Conservation (phyloP, 108 stramenopile species). For the Pelagomonas calceolata region DNA sequence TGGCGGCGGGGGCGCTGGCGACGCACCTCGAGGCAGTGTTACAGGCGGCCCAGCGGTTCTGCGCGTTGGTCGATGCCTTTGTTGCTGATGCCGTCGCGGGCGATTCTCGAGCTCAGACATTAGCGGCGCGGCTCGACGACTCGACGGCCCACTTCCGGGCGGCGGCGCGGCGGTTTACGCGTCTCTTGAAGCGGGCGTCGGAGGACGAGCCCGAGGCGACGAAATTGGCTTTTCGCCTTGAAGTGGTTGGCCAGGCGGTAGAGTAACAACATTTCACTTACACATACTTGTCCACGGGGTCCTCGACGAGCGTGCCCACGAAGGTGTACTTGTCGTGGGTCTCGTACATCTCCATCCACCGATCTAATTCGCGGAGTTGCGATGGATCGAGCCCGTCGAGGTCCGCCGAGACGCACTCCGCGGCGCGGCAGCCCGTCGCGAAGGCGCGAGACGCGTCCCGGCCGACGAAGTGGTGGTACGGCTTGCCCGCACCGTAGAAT, state of each 20-base stretch:
- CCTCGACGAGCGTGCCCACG: constrained; percentile 6
- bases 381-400: not conserved
- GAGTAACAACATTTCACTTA: too few species aligned
- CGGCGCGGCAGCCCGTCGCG: not conserved
- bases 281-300: constrained; percentile 5
- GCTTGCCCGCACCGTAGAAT: constrained; percentile 7
- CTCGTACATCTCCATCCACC: constrained; percentile 12
- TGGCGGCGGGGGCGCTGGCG: constrained; percentile 5
- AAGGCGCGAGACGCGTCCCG: constrained; percentile 9
- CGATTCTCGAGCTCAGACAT: too few species aligned
- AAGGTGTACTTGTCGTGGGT: constrained; percentile 9
- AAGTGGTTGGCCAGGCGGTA: too few species aligned
- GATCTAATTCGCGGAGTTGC: not conserved
- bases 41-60: too few species aligned
- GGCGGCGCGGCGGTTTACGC: too few species aligned
- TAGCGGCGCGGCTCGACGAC: too few species aligned
- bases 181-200: too few species aligned
- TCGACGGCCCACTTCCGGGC: too few species aligned
- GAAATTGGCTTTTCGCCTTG: too few species aligned
- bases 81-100: too few species aligned
- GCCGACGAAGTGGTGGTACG: constrained; percentile 8
- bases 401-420: not conserved
- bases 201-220: too few species aligned
- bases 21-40: constrained; percentile 9
- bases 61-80: too few species aligned